These are phyloP conservation scores for Wickerhamomyces sydowiorum DNA, from an alignment of 805 yeast species.

Conservation along the genomic window DNA sequence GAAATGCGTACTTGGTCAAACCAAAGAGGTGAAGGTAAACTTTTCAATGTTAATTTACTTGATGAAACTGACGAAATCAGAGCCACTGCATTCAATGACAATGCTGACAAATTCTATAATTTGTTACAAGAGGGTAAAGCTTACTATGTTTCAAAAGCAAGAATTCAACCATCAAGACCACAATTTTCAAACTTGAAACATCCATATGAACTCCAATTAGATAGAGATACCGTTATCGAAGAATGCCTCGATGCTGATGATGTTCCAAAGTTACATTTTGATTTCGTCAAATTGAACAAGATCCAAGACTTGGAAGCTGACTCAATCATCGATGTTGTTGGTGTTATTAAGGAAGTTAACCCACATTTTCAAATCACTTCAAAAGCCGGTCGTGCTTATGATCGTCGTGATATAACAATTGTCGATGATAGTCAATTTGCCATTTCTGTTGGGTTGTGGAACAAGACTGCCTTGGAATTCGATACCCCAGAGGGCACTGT, in stretches of 20 bases:
- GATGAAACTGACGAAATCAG: constrained; percentile 96
- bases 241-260: constrained; percentile 56
- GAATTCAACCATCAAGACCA: constrained; percentile 78
- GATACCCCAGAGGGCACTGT: constrained; percentile 69
- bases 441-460: constrained; percentile 85
- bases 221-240: constrained; percentile 69
- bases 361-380: constrained; percentile 78
- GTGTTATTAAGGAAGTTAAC: constrained; percentile 72
- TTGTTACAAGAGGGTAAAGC: constrained; percentile 83
- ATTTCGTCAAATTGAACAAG: constrained; percentile 63
- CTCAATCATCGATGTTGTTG: constrained; percentile 78
- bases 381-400: constrained; percentile 86
- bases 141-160: constrained; percentile 75
- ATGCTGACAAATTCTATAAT: constrained; percentile 74
- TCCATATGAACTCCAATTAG: constrained; percentile 83
- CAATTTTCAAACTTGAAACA: constrained; percentile 79
- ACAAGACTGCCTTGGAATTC: constrained; percentile 77
- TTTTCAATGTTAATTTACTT: constrained; percentile 79
- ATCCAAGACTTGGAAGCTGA: constrained; percentile 66
- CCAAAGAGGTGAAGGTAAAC: constrained; percentile 81
- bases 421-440: constrained; percentile 82
- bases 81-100: constrained; percentile 89
- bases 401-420: constrained; percentile 81
- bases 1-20: constrained; percentile 87
- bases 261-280: constrained; percentile 77